These are phyloP conservation scores for Hygrocybe punicea DNA, from an alignment of 768 basidiomycete genomes.

Conservation along the genomic window DNA sequence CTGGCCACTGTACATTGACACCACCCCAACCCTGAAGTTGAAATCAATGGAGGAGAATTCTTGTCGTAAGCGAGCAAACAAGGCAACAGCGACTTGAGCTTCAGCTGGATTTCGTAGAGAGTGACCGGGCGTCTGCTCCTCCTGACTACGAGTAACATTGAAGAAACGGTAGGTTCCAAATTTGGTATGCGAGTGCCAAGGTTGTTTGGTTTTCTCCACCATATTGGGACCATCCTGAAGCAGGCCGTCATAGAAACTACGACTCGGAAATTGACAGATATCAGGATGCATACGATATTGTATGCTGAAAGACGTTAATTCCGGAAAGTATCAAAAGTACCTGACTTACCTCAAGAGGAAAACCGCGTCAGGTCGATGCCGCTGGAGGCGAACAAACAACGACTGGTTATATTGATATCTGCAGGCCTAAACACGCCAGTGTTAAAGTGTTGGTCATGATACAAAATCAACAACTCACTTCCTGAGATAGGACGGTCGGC, in stretches of 20 bases:
- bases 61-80: conserved; percentile 67
- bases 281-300: conserved; percentile 99
- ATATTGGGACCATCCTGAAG: conserved; percentile 87
- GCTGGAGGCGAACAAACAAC: conserved; percentile 88
- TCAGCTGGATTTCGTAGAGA: conserved; percentile 78
- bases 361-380: conserved; percentile 73
- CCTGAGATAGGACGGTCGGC: conserved; percentile 65
- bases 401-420: conserved; percentile 82
- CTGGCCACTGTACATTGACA: conserved; percentile 95
- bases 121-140: conserved; percentile 57
- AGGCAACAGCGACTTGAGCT: conserved; percentile 65
- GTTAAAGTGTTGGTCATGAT: neutral
- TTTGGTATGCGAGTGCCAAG: conserved; percentile 78
- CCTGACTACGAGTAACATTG: conserved; percentile 68
- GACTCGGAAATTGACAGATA: conserved; percentile 86
- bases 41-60: conserved; percentile 56
- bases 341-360: conserved; percentile 77
- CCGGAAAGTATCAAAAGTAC: neutral
- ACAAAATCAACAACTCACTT: conserved; percentile 23
- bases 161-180: conserved; percentile 90
- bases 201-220: conserved; percentile 72
- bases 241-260: conserved; percentile 77
- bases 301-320: conserved; percentile 54
- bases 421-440: conserved; percentile 46
- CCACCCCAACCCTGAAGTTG: conserved; percentile 51